Evolutionary conservation across 2,329 filamentous ascomycete species (phyloP), one percentile per base, ranked within the genome.

Genomic region (Aspergillus novoparasiticus): DNA sequence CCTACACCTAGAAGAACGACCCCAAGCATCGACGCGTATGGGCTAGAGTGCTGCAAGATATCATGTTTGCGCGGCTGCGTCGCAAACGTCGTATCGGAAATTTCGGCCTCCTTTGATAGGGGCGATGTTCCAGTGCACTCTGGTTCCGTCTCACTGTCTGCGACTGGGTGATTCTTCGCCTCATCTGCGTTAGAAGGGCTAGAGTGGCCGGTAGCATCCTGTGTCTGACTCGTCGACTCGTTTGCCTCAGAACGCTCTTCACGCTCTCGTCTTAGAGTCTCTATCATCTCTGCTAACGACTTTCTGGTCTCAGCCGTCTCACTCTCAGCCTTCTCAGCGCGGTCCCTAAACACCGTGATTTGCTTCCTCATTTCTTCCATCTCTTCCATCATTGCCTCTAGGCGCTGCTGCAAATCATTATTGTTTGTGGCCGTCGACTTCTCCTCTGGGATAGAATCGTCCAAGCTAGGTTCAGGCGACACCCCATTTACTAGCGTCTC

Each of bases 251-350:
- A 34, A 81, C 84, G 68, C 86, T 86, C 69, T 89, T 87, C 69
- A 41, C 77, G 78, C 65, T 93, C 89, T 70, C 83, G 84, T 59
- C 93, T 87, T 61, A 97, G 90, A 68, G 90, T 89, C 70, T 92
- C 84, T 14, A 97, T 89, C 92, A 98, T 95, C 74, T 97, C 92
- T 1, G 91, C 89, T 51, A 99, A 80, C 1, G 90, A 90, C 76
- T 90, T 89, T 60, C 90, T 88, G 59, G 89, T 87, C 48, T 87
- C 83, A 60, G 90, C 87, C 53, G 90, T 87, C 71, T 97, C 93
- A 10, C 86, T 81, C 75, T 98, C 94, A 4, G 93, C 94, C 63
- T 82, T 85, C 76, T 97, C 91, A 10, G 93, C 93, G 34, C 92
- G 88, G 61, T 86, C 82, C 71, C 90, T 90, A 81, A 92, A 97